These are phyloP conservation scores for Malus hybrid DNA, from an alignment of 331 rosid genomes.

Conservation along the genomic window DNA sequence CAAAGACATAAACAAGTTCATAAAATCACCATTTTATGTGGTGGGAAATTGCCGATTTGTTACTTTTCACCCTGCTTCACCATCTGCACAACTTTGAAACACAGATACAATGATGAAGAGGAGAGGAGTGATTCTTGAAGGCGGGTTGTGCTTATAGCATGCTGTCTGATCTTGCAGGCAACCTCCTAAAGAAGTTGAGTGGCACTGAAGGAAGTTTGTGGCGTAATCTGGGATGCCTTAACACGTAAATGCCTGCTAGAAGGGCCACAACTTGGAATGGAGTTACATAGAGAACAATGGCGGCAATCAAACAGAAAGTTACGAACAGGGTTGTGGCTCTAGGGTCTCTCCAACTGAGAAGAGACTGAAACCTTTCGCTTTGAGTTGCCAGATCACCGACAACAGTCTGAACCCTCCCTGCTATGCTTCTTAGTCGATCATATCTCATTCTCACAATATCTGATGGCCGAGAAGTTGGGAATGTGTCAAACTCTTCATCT, in stretches of 20 bases:
- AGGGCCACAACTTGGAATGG: constrained; percentile 37
- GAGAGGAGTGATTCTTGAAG: neutral
- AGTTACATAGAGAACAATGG: constrained; percentile 33
- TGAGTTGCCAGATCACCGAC: constrained; percentile 45
- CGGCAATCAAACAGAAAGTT: constrained; percentile 30
- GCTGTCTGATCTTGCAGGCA: constrained; percentile 47
- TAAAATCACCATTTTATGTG: neutral
- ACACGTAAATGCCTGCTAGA: constrained; percentile 25
- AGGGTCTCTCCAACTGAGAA: constrained; percentile 49
- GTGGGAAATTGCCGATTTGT: neutral
- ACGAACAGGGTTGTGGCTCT: constrained; percentile 37
- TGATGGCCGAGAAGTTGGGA: constrained; percentile 29
- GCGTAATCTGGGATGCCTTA: constrained; percentile 44
- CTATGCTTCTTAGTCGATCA: constrained; percentile 37
- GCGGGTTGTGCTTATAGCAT: constrained; percentile 23
- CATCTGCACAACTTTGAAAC: neutral
- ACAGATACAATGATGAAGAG: neutral
- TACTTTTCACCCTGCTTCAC: neutral
- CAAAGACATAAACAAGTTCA: neutral
- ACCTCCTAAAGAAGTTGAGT: constrained; percentile 40
- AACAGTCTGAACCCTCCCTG: constrained; percentile 45
- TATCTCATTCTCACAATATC: constrained; percentile 40
- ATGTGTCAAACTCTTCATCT: constrained; percentile 39
- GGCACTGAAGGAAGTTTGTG: constrained; percentile 38
- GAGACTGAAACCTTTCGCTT: constrained; percentile 42